These are phyloP conservation scores for Elaeis oleifera DNA, from an alignment of 202 grass and related monocot species.

Conservation along the genomic window DNA sequence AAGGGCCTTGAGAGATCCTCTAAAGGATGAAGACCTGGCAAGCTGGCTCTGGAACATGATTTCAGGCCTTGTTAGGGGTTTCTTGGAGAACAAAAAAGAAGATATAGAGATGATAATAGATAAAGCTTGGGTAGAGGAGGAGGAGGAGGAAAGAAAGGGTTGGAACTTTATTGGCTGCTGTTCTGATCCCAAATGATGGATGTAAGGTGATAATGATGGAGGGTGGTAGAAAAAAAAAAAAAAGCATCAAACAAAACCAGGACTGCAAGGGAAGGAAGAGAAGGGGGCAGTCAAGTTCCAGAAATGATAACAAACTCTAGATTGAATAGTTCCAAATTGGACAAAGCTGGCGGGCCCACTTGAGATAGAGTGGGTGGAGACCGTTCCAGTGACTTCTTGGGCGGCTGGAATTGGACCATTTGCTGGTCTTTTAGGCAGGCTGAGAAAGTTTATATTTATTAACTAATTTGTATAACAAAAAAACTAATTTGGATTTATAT, in stretches of 20 bases:
- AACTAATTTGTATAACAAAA: no score
- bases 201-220: neutral
- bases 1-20: slow-evolving; percentile 90
- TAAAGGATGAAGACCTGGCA: slow-evolving; percentile 60
- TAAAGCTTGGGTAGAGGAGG: slow-evolving; percentile 1
- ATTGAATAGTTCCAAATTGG: slow-evolving; percentile 1
- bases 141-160: neutral
- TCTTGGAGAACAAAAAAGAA: slow-evolving; percentile 8
- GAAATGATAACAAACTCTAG: neutral
- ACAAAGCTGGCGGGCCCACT: neutral
- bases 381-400: no score
- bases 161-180: neutral
- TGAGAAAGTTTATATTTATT: no score
- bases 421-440: no score
- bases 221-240: neutral
- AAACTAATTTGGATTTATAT: no score
- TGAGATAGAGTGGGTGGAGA: no score
- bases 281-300: slow-evolving; percentile 1
- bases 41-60: slow-evolving; percentile 69
- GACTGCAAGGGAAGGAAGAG: slow-evolving; percentile 9
- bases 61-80: slow-evolving; percentile 7
- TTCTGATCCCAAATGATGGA: neutral
- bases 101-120: slow-evolving; percentile 2
- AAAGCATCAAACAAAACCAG: slow-evolving; percentile 13
- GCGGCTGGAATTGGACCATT: no score